A percentile compares a stretch with the other conserved stretches of the same genome.
Conservation (phyloP, 2,329 filamentous ascomycete species). For the Ustulina deusta region DNA sequence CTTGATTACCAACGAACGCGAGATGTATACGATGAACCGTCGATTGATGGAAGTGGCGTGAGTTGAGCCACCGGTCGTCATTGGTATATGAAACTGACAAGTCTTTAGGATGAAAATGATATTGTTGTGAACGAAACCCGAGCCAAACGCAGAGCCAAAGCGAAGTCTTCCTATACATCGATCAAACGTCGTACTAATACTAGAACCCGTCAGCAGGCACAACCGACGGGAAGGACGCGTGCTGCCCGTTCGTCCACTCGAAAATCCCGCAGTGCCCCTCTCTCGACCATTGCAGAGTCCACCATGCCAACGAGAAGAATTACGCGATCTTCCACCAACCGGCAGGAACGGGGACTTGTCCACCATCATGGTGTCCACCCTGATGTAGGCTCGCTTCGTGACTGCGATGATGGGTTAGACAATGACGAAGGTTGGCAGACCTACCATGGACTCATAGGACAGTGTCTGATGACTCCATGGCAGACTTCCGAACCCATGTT, state of each 20-base stretch:
- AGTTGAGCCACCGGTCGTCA: slow-evolving; percentile 37
- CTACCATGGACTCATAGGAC: slow-evolving; percentile 31
- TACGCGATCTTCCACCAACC: slow-evolving; percentile 39
- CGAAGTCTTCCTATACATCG: slow-evolving; percentile 32
- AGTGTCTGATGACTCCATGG: slow-evolving; percentile 36
- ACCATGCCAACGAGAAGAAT: slow-evolving; percentile 32
- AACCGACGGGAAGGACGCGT: slow-evolving; percentile 29
- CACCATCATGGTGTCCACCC: slow-evolving; percentile 46
- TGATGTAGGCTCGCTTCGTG: slow-evolving; percentile 36
- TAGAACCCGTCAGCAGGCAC: slow-evolving; percentile 33
- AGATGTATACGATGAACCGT: slow-evolving; percentile 71
- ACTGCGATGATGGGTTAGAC: slow-evolving; percentile 30
- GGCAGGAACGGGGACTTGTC: slow-evolving; percentile 41
- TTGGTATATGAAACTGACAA: slow-evolving; percentile 32
- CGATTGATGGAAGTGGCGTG: slow-evolving; percentile 64
- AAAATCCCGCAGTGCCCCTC: slow-evolving; percentile 13
- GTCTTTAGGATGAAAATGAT: slow-evolving; percentile 43
- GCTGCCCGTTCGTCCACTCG: slow-evolving; percentile 33
- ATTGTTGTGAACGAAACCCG: slow-evolving; percentile 18
- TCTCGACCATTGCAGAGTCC: slow-evolving; percentile 25
- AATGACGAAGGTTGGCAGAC: slow-evolving; percentile 47
- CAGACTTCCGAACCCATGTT: slow-evolving; percentile 42
- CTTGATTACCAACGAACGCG: slow-evolving; percentile 64
- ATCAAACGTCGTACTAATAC: slow-evolving; percentile 30
- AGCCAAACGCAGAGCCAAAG: slow-evolving; percentile 33